These are phyloP conservation scores for Citrus medica DNA, from an alignment of 345 rosid genomes.

Conservation along the genomic window DNA sequence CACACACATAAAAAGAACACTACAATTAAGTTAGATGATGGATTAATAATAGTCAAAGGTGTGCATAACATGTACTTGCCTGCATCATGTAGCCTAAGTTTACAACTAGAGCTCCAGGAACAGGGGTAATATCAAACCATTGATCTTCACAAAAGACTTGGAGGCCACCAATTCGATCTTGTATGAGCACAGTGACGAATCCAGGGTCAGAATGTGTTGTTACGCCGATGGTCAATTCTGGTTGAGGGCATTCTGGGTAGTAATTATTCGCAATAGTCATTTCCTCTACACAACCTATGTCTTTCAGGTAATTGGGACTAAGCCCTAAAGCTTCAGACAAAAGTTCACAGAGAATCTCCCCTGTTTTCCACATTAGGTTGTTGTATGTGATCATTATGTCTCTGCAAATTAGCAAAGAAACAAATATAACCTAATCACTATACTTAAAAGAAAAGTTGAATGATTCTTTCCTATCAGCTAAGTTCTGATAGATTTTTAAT, in stretches of 20 bases:
- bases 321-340: conserved; percentile 42
- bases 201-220: conserved; percentile 26
- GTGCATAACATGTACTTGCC: neutral
- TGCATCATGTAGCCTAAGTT: conserved; percentile 32
- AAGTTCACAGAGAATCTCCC: conserved; percentile 17
- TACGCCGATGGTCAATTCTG: conserved; percentile 30
- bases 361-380: conserved; percentile 8
- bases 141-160: conserved; percentile 26
- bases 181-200: conserved; percentile 32
- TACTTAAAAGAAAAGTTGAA: neutral
- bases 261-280: conserved; percentile 18
- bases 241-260: conserved; percentile 48
- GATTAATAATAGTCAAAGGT: no score
- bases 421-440: neutral
- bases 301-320: conserved; percentile 8
- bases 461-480: neutral
- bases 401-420: conserved; percentile 12
- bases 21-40: no score
- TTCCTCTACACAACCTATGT: conserved; percentile 26
- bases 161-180: conserved; percentile 38
- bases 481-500: neutral
- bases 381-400: conserved; percentile 26
- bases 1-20: neutral
- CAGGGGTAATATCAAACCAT: conserved; percentile 30
- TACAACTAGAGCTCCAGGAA: conserved; percentile 18